phyloP scores from a whole-genome alignment of 2,329 filamentous ascomycete species.

The Cordyceps farinosa region DNA sequence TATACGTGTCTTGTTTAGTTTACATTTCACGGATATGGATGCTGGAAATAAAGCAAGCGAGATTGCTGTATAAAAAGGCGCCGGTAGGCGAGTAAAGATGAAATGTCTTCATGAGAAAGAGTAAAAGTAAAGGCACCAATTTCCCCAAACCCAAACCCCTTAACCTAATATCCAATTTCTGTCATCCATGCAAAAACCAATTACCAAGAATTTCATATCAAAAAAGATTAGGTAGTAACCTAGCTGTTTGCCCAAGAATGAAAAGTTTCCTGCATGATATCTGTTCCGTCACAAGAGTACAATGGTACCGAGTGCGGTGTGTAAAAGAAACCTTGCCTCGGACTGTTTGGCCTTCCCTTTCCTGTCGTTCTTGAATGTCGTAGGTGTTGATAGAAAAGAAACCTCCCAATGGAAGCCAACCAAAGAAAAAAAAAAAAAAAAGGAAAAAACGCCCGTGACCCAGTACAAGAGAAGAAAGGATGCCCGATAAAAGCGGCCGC shows the following conservation, averaged over 20 bases:
- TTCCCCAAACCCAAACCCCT: neutral
- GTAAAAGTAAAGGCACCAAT: neutral
- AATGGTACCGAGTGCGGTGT: neutral
- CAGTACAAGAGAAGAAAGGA: neutral
- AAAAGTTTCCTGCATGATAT: neutral
- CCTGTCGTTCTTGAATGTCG: neutral
- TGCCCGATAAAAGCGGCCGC: neutral
- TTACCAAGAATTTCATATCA: neutral
- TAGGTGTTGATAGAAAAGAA: neutral
- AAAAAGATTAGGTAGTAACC: neutral
- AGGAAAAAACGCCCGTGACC: constrained; percentile 8
- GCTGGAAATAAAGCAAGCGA: too few species aligned
- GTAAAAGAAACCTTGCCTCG: neutral
- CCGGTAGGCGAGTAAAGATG: neutral
- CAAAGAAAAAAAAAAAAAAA: neutral
- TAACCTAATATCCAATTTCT: neutral
- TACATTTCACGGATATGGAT: neutral
- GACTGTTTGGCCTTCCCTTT: neutral
- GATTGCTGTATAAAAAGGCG: neutral
- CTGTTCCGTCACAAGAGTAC: neutral
- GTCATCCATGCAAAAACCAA: neutral
- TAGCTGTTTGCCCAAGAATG: neutral
- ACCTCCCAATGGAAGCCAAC: neutral
- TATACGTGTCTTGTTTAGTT: neutral
- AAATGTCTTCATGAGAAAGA: neutral